Base-by-base conservation (phyloP, 2,329 filamentous ascomycete genomes). In the Pseudopithomyces maydicus region DNA sequence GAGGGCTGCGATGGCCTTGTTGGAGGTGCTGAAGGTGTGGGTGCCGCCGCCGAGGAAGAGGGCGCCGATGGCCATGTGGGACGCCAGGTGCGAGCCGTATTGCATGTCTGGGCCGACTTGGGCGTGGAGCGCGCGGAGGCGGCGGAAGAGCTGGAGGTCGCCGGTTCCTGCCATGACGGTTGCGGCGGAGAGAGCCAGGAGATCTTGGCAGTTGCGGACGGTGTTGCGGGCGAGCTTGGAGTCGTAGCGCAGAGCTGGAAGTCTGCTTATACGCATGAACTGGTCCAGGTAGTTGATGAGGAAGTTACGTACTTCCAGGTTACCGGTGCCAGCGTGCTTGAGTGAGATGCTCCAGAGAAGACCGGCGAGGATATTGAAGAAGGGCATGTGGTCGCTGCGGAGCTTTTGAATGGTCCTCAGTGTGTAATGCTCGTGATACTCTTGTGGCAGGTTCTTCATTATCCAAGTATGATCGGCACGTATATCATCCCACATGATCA, bases 101-200 rank as follows among this genome's bases (percentile, higher is more conserved):
- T 93, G 89, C 0, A 90, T 94, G 36, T 95, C 91, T 1, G 85
- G 80, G 56, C 97, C 90, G 52, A 93, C 88, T 15, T 93, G 88
- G 20, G 93, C 94, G 73, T 99, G 96, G 38, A 99, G 84, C 15
- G 90, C 87, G 15, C 95, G 89, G 32, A 99, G 82, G 14, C 94
- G 88, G 20, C 95, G 88, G 67, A 98, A 90, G 1, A 97, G 88
- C 2, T 85, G 79, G 19, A 99, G 80, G 70, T 99, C 96, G 38
- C 96, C 95, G 0, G 92, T 97, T 26, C 95, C 95, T 6, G 96
- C 92, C 94, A 98, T 98, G 50, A 98, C 91, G 1, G 90, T 91
- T 0, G 95, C 88, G 20, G 87, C 86, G 6, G 92, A 90, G 6
- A 99, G 80, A 0, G 91, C 91, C 11, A 97, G 78, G 2, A 96